Base-by-base conservation (phyloP, 331 rosid species). In the Acacia concinna region DNA sequence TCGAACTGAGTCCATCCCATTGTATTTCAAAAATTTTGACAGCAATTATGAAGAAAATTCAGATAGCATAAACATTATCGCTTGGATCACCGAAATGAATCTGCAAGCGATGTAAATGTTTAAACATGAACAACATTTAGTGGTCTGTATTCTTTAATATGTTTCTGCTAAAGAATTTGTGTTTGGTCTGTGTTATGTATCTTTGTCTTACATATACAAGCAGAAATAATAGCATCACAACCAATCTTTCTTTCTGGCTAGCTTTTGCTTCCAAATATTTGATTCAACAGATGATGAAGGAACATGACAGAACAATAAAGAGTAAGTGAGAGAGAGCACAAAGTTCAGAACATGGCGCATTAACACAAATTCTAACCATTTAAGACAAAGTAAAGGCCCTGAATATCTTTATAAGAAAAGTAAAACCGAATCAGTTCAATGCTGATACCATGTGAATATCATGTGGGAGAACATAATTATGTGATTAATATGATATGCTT, bases 221-320 rank as follows among this genome's bases (percentile, higher is more conserved):
- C 46, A 75, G 30, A 60, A 75, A 10, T 11, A 56, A 43, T 34
- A 52, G 51, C 54, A 59, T 59, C 46, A 35, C 13, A 77, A 34
- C 52, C 31, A 28, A 5, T 44, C 41, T 60, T 66, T 65, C 74
- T 77, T 62, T 57, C 63, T 7, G 1, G 14, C 23, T 28, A 35
- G 41, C 49, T 62, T 60, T 62, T 5, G 30, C 25, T 47, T 76
- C 73, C 74, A 60, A 62, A 27, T n/a, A 70, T 27, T 62, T 17
- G 68, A 81, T 37, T 67, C 32, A 66, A 52, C 28, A 81, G 74
- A 41, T 17, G 17, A 35, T 12, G 14, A 49, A 62, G 69, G 28
- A 76, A 25, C 40, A 67, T 66, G 17, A 5, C 0, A 31, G 38
- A 27, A 60, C 67, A 28, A 62, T 15, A 14, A 30, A 62, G 68